A percentile compares a stretch with the other conserved stretches of the same genome.
Conservation (phyloP, 306 rosid species). For the Castanea crenata region DNA sequence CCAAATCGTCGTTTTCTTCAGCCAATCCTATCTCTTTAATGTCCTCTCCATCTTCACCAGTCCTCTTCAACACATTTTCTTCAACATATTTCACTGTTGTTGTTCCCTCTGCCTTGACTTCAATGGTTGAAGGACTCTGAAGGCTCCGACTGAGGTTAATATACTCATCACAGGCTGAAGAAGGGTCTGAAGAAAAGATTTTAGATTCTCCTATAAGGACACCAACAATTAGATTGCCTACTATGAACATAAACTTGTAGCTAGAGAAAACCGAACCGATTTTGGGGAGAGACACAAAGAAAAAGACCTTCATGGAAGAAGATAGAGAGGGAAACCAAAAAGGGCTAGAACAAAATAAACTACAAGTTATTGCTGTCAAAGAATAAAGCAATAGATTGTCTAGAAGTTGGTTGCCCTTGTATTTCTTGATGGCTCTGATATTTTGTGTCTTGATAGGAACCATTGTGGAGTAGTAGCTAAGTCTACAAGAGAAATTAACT, state of each 20-base stretch:
- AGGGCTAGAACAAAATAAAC: constrained; percentile 27
- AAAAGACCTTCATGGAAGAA: constrained; percentile 27
- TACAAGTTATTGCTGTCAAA: constrained; percentile 18
- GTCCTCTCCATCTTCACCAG: constrained; percentile 9
- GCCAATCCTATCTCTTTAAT: constrained; percentile 12
- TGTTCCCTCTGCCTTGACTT: neutral
- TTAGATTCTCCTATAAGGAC: constrained; percentile 51
- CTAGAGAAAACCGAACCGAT: constrained; percentile 22
- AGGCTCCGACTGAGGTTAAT: constrained; percentile 26
- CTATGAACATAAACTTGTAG: constrained; percentile 43
- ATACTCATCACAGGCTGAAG: constrained; percentile 37
- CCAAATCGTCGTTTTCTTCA: constrained; percentile 8
- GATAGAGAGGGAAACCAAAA: constrained; percentile 32
- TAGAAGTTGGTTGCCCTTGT: constrained; percentile 17
- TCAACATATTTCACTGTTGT: constrained; percentile 2
- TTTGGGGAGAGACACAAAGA: constrained; percentile 18
- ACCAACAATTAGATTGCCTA: constrained; percentile 45
- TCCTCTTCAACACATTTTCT: constrained; percentile 21
- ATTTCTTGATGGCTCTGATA: constrained; percentile 20
- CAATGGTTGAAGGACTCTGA: constrained; percentile 19
- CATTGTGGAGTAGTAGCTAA: constrained; percentile 21
- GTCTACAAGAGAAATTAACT: neutral
- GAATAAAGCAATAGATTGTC: constrained; percentile 23
- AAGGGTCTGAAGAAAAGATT: constrained; percentile 38
- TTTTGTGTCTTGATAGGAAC: constrained; percentile 28